These are phyloP conservation scores for Botrytis squamosa DNA, from an alignment of 2,329 filamentous ascomycete genomes.

Conservation along the genomic window DNA sequence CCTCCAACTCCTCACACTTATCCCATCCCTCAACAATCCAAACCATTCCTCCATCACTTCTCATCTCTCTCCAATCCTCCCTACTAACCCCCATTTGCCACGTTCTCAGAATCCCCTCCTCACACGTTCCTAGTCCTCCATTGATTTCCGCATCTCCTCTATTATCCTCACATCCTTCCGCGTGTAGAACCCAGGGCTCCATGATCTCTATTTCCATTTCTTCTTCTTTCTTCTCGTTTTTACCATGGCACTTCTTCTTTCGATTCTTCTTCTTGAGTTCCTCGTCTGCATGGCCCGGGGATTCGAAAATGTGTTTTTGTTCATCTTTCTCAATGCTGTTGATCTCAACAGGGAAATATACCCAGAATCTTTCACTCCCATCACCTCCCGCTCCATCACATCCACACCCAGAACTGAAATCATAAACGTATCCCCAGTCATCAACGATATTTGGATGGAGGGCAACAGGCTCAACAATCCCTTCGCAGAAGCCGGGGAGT, in stretches of 20 bases:
- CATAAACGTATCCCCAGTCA: neutral
- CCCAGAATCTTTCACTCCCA: neutral
- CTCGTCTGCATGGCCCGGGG: neutral
- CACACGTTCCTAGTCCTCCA: slow-evolving; percentile 4
- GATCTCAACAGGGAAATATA: neutral
- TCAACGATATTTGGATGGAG: neutral
- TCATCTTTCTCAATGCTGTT: neutral
- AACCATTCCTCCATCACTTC: neutral
- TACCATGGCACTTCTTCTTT: neutral
- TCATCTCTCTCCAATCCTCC: slow-evolving; percentile 10
- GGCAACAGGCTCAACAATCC: neutral
- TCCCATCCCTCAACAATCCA: slow-evolving; percentile 14
- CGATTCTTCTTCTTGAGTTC: neutral
- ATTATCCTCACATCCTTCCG: neutral
- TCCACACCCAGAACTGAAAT: neutral
- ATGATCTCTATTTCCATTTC: neutral
- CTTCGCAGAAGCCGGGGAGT: neutral
- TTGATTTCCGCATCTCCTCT: neutral
- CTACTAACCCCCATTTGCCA: slow-evolving; percentile 5
- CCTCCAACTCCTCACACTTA: neutral
- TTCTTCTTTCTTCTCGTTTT: neutral
- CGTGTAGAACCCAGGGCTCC: slow-evolving; percentile 3
- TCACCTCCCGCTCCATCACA: neutral
- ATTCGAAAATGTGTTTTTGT: neutral
- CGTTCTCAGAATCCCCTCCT: neutral